Evolutionary conservation across 2,329 filamentous ascomycete species (phyloP), one percentile per base, ranked within the genome.

Genomic region (Claviceps arundinis): DNA sequence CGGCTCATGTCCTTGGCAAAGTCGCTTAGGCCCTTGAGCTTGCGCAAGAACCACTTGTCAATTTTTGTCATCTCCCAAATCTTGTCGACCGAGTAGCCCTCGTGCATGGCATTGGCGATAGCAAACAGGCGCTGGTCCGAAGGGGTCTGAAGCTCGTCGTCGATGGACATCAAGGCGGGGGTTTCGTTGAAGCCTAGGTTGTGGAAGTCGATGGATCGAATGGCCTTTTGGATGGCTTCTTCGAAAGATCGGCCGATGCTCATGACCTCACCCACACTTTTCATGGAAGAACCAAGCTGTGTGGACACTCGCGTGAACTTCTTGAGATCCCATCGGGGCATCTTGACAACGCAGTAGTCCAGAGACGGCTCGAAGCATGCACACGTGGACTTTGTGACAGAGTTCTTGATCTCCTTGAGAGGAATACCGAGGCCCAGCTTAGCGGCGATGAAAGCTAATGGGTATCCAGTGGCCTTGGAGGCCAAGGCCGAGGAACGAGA

Each of bases 221-320:
- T 98, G 19, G 93, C 93, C 70, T 97, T 98, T 63, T 98, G 93
- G 43, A 98, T 95, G 8, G 93, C 93, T 71, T 98, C 93, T 70
- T 98, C 93, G 61, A 98, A 98, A 0, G 87, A 95, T 58, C 93
- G 78, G 53, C 93, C 93, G 60, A 98, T 96, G 63, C 87, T 91
- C 93, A 98, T 97, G 59, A 98, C 93, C 68, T 98, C 93, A 64
- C 93, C 93, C 50, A 98, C 90, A 79, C 89, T 95, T 84, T 97
- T 98, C 93, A 98, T 98, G 13, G 91, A 95, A 3, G 93, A 97
- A 34, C 90, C 91, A 24, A 98, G 84, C 64, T 94, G 85, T 1
- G 90, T 97, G 4, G 91, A 97, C 22, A 97, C 93, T 59, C 93
- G 84, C 30, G 88, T 95, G 71, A 98, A 98, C 73, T 98, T 98